Evolutionary conservation across 2,329 filamentous ascomycete species (phyloP).

Genomic region (Diaporthe sp.): DNA sequence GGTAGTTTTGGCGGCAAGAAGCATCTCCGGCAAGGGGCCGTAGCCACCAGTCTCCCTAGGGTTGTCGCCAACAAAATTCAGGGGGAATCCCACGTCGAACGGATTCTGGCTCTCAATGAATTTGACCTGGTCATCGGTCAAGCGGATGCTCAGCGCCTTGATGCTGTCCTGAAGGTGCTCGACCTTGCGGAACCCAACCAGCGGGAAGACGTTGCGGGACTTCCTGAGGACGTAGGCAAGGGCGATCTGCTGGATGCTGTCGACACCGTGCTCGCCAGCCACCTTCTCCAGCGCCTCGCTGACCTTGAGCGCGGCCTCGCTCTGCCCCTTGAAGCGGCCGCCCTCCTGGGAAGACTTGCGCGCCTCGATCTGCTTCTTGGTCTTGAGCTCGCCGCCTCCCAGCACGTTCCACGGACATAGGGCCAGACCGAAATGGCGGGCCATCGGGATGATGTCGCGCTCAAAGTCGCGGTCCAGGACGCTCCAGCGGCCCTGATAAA

Average conservation of each 20-base stretch:
- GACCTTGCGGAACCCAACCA: constrained; percentile 78
- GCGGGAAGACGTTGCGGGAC: constrained; percentile 79
- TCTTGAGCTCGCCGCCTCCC: constrained; percentile 56
- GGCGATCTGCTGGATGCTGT: constrained; percentile 65
- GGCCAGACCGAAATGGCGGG: constrained; percentile 67
- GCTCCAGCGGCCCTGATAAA: constrained; percentile 59
- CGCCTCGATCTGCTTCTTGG: constrained; percentile 47
- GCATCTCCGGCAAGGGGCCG: background rate
- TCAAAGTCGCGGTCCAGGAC: constrained; percentile 63
- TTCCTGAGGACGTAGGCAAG: constrained; percentile 83
- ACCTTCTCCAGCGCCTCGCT: constrained; percentile 65
- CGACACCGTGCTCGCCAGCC: constrained; percentile 59
- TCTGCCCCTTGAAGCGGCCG: constrained; percentile 56
- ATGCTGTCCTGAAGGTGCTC: constrained; percentile 80
- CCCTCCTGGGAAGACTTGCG: constrained; percentile 47
- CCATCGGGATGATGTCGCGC: constrained; percentile 77
- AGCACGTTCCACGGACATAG: constrained; percentile 68
- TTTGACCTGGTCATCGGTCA: constrained; percentile 73
- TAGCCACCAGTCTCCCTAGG: constrained; percentile 35
- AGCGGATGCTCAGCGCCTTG: constrained; percentile 71
- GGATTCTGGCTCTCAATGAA: constrained; percentile 73
- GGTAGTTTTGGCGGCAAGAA: background rate
- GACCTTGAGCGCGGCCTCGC: constrained; percentile 66
- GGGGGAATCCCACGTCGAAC: constrained; percentile 78
- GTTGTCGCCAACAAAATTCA: constrained; percentile 67